These are phyloP conservation scores for Wickerhamomyces strasburgensis DNA, from an alignment of 805 yeast genomes.

Conservation along the genomic window DNA sequence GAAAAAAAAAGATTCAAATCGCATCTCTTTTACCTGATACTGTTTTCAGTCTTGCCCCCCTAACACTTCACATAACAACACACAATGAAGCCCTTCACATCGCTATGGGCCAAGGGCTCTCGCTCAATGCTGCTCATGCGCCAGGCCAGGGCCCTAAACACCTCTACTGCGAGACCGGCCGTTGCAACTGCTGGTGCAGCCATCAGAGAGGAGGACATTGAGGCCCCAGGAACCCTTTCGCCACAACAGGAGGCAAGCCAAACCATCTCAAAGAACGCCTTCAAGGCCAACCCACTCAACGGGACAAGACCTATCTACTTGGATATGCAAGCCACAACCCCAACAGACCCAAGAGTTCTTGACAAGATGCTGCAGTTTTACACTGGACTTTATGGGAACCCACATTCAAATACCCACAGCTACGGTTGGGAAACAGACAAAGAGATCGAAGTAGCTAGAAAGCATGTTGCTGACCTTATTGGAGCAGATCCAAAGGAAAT, in stretches of 20 bases:
- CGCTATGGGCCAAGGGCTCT: background rate
- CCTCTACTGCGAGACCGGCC: slow-evolving; percentile 17
- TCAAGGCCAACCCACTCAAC: slow-evolving; percentile 34
- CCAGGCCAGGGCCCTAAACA: slow-evolving; percentile 10
- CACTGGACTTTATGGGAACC: slow-evolving; percentile 95
- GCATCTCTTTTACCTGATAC: too few relatives aligned
- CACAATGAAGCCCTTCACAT: too few relatives aligned
- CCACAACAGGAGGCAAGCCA: slow-evolving; percentile 16
- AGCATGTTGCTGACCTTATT: slow-evolving; percentile 75
- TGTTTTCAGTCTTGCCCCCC: too few relatives aligned
- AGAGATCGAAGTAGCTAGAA: slow-evolving; percentile 85
- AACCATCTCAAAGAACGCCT: slow-evolving; percentile 34
- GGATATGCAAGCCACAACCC: slow-evolving; percentile 98
- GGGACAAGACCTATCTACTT: slow-evolving; percentile 90
- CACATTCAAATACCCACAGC: slow-evolving; percentile 94
- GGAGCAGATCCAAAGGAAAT: slow-evolving; percentile 96
- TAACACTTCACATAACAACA: too few relatives aligned
- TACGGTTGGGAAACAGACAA: slow-evolving; percentile 99
- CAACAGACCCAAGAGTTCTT: slow-evolving; percentile 93
- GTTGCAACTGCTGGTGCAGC: slow-evolving; percentile 13
- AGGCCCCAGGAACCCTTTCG: too few relatives aligned
- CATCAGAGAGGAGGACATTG: slow-evolving; percentile 6
- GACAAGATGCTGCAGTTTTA: slow-evolving; percentile 81
- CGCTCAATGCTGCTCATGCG: background rate
- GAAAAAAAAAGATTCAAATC: too few relatives aligned